Evolutionary conservation across 176 grass and related monocot genomes (phyloP), one percentile per base, ranked within the genome.

Genomic region (Phoenix dactylifera): DNA sequence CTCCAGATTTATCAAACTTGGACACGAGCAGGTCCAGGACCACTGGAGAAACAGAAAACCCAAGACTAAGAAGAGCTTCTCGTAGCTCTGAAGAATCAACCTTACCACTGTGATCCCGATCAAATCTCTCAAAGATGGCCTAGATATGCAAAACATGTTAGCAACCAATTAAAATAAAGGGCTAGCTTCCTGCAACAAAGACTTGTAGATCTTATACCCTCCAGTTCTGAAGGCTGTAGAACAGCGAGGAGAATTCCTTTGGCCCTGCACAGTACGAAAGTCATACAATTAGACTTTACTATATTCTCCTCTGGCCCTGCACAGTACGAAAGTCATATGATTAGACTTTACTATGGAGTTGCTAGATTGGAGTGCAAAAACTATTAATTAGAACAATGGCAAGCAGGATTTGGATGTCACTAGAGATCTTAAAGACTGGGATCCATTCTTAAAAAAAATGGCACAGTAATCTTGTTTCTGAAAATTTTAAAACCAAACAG

Each of bases 211-310:
- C 55, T 64, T 80, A 65, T 70, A 97, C 92, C 73, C 92, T 91
- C 92, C 92, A 97, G 57, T 71, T 97, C 74, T 97, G 92, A 80
- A 97, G 92, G 77, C 92, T 91, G 75, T 88, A 88, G 64, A 97
- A 97, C 60, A 97, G 80, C 57, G 78, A 72, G 49, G 56, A 83
- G 55, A 97, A 97, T 66, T 91, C 92, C 81, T 97, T 91, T 63
- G 87, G 92, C 5, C 92, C 87, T 91, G 63, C 49, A 83, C 69
- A 53, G 26, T 51, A 65, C 14, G 30, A 61, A 62, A 22, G 25
- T 9, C 35, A 44, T 10, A 44, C 10, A 44, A 44, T 44, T 3
- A 44, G 10, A 44, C 35, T 20, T 20, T 20, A 20, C 20, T 20
- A 20, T 20, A 20, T 20, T 20, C 20, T 91, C 92, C 81, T 97